Conservation (phyloP, 192 early-diverging fungal genomes). For the Coemansia sp. region DNA sequence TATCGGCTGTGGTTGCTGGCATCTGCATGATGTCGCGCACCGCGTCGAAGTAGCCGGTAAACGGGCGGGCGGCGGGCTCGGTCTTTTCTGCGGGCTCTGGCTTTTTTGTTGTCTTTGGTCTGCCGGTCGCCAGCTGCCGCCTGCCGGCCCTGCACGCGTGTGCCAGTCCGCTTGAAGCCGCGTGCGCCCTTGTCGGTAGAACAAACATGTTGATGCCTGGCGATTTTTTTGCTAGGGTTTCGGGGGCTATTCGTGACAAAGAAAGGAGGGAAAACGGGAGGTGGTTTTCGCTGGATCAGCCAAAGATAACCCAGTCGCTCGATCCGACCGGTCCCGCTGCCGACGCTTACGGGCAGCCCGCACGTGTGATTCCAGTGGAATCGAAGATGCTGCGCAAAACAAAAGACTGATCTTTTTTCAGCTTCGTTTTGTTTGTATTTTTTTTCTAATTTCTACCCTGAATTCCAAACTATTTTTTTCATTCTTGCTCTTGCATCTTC, state of each 20-base stretch:
- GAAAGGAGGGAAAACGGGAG: too few species aligned
- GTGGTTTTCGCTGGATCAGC: too few species aligned
- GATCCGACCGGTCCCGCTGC: too few species aligned
- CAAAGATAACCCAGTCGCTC: too few species aligned
- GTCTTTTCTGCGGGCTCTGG: background rate
- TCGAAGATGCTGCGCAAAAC: too few species aligned
- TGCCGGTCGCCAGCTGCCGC: background rate
- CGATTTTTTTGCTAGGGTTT: too few species aligned
- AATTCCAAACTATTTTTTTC: background rate
- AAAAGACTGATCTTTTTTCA: too few species aligned
- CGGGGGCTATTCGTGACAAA: too few species aligned
- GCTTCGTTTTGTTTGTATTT: too few species aligned
- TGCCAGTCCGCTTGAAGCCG: background rate
- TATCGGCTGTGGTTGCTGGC: conserved; percentile 47
- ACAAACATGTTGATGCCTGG: background rate
- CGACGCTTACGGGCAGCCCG: too few species aligned
- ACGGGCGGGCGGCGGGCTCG: background rate
- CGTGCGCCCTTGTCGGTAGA: background rate
- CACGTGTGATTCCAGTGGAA: too few species aligned
- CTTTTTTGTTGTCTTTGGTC: background rate
- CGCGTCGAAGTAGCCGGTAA: conserved; percentile 39
- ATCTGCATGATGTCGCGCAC: conserved; percentile 46
- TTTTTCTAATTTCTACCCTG: background rate
- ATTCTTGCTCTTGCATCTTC: background rate
- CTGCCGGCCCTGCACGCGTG: background rate